Conservation (phyloP, 169 alveolate species). For the Plasmodium relictum region DNA sequence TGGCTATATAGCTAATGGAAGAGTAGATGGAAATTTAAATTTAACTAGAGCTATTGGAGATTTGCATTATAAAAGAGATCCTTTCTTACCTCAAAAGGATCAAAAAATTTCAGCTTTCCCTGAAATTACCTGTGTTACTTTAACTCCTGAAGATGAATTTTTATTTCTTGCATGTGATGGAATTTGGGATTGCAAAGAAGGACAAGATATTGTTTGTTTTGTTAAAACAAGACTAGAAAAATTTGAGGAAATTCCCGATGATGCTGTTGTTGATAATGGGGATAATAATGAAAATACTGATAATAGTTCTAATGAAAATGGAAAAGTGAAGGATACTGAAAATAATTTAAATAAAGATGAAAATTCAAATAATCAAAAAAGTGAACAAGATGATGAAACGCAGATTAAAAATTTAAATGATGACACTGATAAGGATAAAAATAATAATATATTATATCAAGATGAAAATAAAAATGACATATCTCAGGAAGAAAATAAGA, state of each 20-base stretch:
- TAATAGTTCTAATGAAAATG: constrained; percentile 32
- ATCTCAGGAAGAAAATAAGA: constrained; percentile 9
- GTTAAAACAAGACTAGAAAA: constrained; percentile 80
- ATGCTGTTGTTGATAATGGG: constrained; percentile 6
- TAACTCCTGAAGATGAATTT: constrained; percentile 93
- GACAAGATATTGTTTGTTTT: constrained; percentile 94
- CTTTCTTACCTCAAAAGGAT: constrained; percentile 90
- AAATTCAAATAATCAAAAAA: neutral
- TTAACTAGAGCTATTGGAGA: constrained; percentile 98
- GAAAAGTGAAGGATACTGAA: constrained; percentile 15
- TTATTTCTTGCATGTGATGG: constrained; percentile 99
- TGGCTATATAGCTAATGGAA: constrained; percentile 95
- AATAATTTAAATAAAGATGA: constrained; percentile 29
- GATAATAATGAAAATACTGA: constrained; percentile 14
- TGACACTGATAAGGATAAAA: constrained; percentile 1
- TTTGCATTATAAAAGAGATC: constrained; percentile 94
- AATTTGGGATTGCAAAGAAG: constrained; percentile 97
- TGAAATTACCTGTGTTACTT: constrained; percentile 91
- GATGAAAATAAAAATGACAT: constrained; percentile 9
- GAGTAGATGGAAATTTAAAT: constrained; percentile 97
- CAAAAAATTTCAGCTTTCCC: constrained; percentile 96
- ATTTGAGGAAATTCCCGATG: constrained; percentile 36
- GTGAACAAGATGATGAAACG: neutral
- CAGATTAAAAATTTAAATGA: neutral
- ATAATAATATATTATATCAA: constrained; percentile 7